Conservation (phyloP, 2,329 filamentous ascomycete species). For the Pyrenochaeta sp. region DNA sequence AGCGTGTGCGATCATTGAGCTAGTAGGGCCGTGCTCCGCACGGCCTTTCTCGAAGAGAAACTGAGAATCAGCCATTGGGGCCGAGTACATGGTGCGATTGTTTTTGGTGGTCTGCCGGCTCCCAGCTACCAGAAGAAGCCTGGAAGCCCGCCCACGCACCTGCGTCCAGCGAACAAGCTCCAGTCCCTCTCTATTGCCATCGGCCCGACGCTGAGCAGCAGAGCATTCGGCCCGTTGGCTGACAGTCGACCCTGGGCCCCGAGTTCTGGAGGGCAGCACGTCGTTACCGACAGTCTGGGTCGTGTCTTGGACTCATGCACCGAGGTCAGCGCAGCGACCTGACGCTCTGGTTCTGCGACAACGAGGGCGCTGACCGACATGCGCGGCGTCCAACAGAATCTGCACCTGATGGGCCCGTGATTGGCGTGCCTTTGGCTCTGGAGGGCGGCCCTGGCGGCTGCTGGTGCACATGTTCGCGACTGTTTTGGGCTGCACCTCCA, state of each 20-base stretch:
- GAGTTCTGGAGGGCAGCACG: slow-evolving; percentile 1
- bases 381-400: not conserved
- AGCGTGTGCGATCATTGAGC: too few relatives aligned
- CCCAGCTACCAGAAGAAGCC: too few relatives aligned
- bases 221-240: slow-evolving; percentile 6
- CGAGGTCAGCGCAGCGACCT: not conserved
- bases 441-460: not conserved
- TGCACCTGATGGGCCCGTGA: not conserved
- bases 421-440: slow-evolving; percentile 1
- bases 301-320: slow-evolving; percentile 7
- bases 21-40: too few relatives aligned
- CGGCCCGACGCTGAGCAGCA: not conserved
- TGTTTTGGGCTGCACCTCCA: not conserved
- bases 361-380: not conserved
- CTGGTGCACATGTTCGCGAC: not conserved
- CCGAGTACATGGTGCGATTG: too few relatives aligned
- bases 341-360: not conserved
- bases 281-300: slow-evolving; percentile 2
- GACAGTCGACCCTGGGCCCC: slow-evolving; percentile 1
- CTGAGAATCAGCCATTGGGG: too few relatives aligned
- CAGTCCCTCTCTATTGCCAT: not conserved
- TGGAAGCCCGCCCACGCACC: too few relatives aligned
- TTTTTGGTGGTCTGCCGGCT: too few relatives aligned
- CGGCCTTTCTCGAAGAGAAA: too few relatives aligned
- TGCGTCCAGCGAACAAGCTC: too few relatives aligned